These are phyloP conservation scores for barley (Hordeum vulgare) DNA, from an alignment of 176 grass and related monocot genomes.

Conservation along the genomic window DNA sequence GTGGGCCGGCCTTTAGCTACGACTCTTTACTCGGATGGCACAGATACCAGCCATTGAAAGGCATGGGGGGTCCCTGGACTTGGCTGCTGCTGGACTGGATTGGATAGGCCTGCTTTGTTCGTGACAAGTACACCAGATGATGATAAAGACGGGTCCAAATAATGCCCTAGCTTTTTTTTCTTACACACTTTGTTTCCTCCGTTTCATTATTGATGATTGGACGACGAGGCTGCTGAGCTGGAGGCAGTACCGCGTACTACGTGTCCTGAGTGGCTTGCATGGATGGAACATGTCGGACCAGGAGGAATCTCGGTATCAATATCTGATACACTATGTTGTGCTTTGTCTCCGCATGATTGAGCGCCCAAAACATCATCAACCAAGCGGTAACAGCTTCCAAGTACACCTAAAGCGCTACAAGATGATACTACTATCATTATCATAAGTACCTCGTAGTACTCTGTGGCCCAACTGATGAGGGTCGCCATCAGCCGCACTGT, in stretches of 20 bases:
- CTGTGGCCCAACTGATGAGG: neutral
- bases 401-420: neutral
- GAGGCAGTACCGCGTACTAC: neutral
- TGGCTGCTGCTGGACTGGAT: neutral
- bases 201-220: neutral
- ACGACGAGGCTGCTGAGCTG: neutral
- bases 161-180: neutral
- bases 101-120: neutral
- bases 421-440: neutral
- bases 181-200: neutral
- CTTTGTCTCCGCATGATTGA: neutral
- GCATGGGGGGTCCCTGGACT: neutral
- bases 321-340: neutral
- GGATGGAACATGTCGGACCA: constrained; percentile 23
- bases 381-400: neutral
- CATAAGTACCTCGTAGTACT: no score
- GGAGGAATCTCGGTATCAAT: constrained; percentile 10
- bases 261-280: neutral
- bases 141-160: neutral
- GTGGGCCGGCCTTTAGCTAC: neutral
- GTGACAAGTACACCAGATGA: constrained; percentile 26
- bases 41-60: neutral
- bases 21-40: neutral
- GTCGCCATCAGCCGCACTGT: constrained; percentile 16
- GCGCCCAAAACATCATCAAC: neutral